These are phyloP conservation scores for Schrenkiella parvula DNA, from an alignment of 345 rosid species.

Conservation along the genomic window DNA sequence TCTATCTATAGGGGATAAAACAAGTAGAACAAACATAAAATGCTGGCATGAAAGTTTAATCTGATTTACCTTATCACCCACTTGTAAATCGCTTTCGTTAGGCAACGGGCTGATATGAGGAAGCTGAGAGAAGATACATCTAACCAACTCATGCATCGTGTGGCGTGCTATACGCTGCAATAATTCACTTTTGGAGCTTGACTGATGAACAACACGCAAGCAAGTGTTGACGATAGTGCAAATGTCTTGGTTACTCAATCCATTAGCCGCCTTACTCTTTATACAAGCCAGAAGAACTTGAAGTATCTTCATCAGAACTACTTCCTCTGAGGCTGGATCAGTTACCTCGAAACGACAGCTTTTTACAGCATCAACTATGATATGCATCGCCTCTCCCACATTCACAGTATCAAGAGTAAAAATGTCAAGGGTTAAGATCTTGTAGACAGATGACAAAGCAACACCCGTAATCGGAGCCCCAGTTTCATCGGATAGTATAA, in stretches of 20 bases:
- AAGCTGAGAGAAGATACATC: conserved; percentile 67
- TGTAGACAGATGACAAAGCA: conserved; percentile 75
- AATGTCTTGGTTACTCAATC: conserved; percentile 63
- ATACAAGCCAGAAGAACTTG: conserved; percentile 78
- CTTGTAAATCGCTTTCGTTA: conserved; percentile 26
- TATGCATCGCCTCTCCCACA: conserved; percentile 58
- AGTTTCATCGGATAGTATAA: conserved; percentile 67
- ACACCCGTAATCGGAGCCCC: conserved; percentile 80
- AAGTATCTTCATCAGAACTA: conserved; percentile 74
- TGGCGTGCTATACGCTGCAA: conserved; percentile 72
- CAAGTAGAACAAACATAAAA: neutral
- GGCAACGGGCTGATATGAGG: conserved; percentile 37
- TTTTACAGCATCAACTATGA: conserved; percentile 64
- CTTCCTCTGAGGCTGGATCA: conserved; percentile 76
- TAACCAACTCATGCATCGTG: conserved; percentile 69
- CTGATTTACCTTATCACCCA: conserved; percentile 38
- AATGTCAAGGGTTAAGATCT: conserved; percentile 61
- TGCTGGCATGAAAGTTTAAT: neutral
- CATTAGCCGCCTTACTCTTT: conserved; percentile 63
- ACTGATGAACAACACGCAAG: conserved; percentile 72
- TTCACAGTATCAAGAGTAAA: conserved; percentile 51
- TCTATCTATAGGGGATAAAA: conserved; percentile 9
- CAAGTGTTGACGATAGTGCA: conserved; percentile 67
- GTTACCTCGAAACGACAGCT: conserved; percentile 75
- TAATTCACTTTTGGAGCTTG: conserved; percentile 66